phyloP scores from a whole-genome alignment of 768 basidiomycete species.

The Chiua virens region DNA sequence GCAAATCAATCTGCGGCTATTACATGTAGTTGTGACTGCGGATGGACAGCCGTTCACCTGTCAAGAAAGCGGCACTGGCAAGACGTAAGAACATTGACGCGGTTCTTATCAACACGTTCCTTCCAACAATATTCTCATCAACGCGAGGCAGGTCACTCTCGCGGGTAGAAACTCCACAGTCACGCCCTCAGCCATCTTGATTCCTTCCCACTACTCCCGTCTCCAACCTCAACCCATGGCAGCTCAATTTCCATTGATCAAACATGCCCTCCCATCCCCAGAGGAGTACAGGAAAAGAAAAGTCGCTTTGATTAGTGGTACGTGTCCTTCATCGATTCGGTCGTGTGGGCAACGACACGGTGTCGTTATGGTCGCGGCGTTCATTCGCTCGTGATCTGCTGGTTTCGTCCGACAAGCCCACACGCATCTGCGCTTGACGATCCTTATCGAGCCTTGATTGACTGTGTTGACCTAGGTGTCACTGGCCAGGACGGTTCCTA shows the following conservation, averaged over 20 bases:
- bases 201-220: background rate
- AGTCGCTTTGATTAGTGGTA: conserved; percentile 91
- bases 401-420: background rate
- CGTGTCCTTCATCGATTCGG: conserved; percentile 17
- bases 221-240: conserved; percentile 15
- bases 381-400: background rate
- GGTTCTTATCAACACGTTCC: conserved; percentile 4
- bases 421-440: background rate
- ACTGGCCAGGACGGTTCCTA: conserved; percentile 98
- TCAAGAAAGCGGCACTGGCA: background rate
- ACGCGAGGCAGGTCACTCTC: conserved; percentile 3
- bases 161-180: background rate
- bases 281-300: conserved; percentile 89
- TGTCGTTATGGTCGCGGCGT: background rate
- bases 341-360: background rate
- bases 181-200: background rate
- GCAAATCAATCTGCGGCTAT: too few relatives aligned
- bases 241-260: conserved; percentile 38
- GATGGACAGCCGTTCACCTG: too few relatives aligned
- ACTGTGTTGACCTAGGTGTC: conserved; percentile 58
- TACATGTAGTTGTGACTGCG: too few relatives aligned
- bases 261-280: conserved; percentile 61
- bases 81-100: background rate
- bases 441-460: conserved; percentile 1
- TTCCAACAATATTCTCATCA: conserved; percentile 1